Percentiles rank a stretch among this genome's conserved stretches.
Conservation (phyloP, 1,139 yeast genomes). For the Yamadazyma membranifaciens region DNA sequence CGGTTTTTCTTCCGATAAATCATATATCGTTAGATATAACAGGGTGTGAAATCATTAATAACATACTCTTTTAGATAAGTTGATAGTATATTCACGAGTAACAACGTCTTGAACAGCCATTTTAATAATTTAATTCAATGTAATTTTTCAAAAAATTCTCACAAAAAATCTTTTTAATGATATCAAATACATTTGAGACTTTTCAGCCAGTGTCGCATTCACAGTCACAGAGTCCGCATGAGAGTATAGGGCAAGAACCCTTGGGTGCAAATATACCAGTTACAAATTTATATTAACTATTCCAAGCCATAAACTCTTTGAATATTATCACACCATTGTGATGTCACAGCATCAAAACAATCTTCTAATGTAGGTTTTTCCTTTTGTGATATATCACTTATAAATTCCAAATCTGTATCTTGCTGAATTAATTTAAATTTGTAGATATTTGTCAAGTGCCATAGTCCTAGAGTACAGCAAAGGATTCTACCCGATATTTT, state of each 20-base stretch:
- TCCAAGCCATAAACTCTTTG: conserved; percentile 28
- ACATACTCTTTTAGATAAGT: conserved; percentile 99
- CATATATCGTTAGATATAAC: too few relatives aligned
- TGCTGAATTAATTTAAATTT: conserved; percentile 15
- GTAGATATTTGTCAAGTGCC: conserved; percentile 29
- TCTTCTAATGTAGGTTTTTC: conserved; percentile 8
- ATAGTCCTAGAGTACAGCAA: conserved; percentile 31
- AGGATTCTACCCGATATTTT: conserved; percentile 27
- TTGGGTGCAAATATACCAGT: conserved; percentile 1
- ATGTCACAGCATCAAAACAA: conserved; percentile 9
- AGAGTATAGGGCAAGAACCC: conserved; percentile 13
- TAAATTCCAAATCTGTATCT: conserved; percentile 8
- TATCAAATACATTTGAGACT: too few relatives aligned
- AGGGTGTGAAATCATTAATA: conserved; percentile 1
- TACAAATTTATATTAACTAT: too few relatives aligned
- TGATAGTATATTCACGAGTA: conserved; percentile 99
- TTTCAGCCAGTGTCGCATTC: background rate
- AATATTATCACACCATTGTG: conserved; percentile 19
- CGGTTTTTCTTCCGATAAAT: too few relatives aligned
- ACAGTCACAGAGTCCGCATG: conserved; percentile 2
- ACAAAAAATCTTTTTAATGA: conserved; percentile 7
- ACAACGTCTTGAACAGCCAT: conserved; percentile 99
- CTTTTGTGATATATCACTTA: background rate
- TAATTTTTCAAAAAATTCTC: conserved; percentile 12
- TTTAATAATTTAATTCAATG: conserved; percentile 28